Evolutionary conservation across 805 yeast species (phyloP).

Genomic region (Candida pseudoglaebosa): DNA sequence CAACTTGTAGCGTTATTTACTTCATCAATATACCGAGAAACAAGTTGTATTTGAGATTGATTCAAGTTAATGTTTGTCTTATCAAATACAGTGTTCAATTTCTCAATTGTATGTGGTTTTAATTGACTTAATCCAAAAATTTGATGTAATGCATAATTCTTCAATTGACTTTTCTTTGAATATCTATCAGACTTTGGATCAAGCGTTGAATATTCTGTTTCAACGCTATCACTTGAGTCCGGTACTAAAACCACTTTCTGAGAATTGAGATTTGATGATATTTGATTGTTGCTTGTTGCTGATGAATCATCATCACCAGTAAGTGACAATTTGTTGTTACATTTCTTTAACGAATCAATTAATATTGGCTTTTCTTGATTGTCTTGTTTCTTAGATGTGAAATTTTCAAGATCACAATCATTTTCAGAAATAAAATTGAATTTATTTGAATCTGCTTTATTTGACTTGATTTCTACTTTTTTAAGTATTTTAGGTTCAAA

Average conservation of each 20-base stretch:
- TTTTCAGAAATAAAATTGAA: conserved; percentile 1
- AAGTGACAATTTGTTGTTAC: not conserved
- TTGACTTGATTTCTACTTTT: too few species aligned
- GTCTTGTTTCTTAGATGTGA: not conserved
- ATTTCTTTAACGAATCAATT: too few species aligned
- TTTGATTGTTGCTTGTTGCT: too few species aligned
- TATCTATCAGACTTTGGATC: conserved; percentile 9
- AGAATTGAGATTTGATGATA: too few species aligned
- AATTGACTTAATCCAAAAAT: conserved; percentile 6
- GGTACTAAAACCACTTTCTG: not conserved
- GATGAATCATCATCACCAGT: not conserved
- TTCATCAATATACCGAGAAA: conserved; percentile 6
- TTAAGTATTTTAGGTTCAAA: not conserved
- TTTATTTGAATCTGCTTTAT: not conserved
- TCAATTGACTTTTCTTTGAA: not conserved
- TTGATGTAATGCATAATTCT: conserved; percentile 9
- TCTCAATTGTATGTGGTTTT: not conserved
- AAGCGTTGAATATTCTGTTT: conserved; percentile 6
- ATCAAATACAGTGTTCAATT: conserved; percentile 10
- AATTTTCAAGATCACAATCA: not conserved
- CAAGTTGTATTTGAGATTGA: conserved; percentile 2
- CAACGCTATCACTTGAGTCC: not conserved
- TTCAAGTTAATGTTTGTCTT: conserved; percentile 5
- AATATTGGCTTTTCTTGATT: too few species aligned
- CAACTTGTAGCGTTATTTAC: conserved; percentile 3